Evolutionary conservation across 2,329 filamentous ascomycete genomes (phyloP).

Genomic region (Ophiostoma ips): DNA sequence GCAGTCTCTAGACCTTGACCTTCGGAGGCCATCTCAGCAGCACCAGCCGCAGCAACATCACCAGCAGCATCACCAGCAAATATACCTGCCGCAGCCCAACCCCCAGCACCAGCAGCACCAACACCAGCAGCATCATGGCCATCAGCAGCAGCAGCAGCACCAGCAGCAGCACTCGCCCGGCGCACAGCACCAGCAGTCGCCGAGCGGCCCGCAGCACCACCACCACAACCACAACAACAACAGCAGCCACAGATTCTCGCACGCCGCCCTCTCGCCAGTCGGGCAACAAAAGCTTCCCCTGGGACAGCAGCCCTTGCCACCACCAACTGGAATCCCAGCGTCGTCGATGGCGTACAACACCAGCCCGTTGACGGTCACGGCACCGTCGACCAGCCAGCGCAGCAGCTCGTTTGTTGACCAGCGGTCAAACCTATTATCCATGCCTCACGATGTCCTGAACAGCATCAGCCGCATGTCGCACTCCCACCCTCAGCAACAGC

Average conservation of each 20-base stretch:
- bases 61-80: neutral
- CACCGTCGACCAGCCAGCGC: neutral
- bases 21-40: constrained; percentile 3
- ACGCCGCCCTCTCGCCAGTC: neutral
- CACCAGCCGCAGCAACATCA: constrained; percentile 2
- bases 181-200: constrained; percentile 10
- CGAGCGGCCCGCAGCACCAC: constrained; percentile 37
- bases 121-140: constrained; percentile 3
- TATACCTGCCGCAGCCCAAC: neutral
- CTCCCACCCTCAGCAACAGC: constrained; percentile 2
- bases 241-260: neutral
- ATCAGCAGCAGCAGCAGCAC: too few relatives aligned
- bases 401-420: neutral
- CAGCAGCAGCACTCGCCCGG: constrained; percentile 8
- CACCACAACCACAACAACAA: too few relatives aligned
- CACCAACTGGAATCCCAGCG: neutral
- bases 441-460: neutral
- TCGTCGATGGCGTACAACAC: constrained; percentile 1
- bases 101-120: constrained; percentile 35
- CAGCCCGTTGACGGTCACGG: neutral
- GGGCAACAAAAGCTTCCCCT: neutral
- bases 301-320: neutral
- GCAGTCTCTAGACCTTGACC: neutral
- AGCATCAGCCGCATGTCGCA: neutral
- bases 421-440: neutral